These are phyloP conservation scores for Tetragonia tetragonoides DNA, from an alignment of 148 eudicot genomes.

Conservation along the genomic window DNA sequence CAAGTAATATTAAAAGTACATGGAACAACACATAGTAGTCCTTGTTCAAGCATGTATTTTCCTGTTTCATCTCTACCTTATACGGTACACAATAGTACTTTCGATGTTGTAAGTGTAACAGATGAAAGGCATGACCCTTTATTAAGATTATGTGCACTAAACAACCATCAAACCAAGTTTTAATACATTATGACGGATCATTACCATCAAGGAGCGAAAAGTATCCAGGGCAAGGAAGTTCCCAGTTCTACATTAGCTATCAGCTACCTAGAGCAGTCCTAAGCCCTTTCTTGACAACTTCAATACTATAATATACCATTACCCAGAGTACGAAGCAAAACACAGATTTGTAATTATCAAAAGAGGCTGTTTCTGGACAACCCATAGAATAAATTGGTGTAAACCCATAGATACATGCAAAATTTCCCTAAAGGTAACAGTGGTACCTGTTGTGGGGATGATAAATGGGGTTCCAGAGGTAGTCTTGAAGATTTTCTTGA, in stretches of 20 bases:
- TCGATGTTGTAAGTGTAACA: not conserved
- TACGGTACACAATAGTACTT: not conserved
- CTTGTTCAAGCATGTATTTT: too few species aligned
- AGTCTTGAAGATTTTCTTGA: constrained; percentile 95
- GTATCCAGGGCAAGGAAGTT: too few species aligned
- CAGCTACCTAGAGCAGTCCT: too few species aligned
- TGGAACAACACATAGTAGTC: not conserved
- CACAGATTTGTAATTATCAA: too few species aligned
- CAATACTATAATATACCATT: too few species aligned
- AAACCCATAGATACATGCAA: too few species aligned
- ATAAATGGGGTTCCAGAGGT: constrained; percentile 85
- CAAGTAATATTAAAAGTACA: not conserved
- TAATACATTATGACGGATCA: not conserved
- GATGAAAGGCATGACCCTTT: not conserved
- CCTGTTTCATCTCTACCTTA: not conserved
- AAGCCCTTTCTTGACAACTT: too few species aligned
- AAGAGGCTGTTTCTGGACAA: too few species aligned
- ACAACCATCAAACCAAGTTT: not conserved
- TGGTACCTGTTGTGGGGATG: constrained; percentile 88
- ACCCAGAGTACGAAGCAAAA: too few species aligned
- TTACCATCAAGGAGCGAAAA: too few species aligned
- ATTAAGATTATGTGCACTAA: not conserved
- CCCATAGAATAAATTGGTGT: not conserved
- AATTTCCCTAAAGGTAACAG: not conserved
- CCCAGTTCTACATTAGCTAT: too few species aligned